Conservation (phyloP, 192 early-diverging fungal species). For the Obelidium mucronatum region DNA sequence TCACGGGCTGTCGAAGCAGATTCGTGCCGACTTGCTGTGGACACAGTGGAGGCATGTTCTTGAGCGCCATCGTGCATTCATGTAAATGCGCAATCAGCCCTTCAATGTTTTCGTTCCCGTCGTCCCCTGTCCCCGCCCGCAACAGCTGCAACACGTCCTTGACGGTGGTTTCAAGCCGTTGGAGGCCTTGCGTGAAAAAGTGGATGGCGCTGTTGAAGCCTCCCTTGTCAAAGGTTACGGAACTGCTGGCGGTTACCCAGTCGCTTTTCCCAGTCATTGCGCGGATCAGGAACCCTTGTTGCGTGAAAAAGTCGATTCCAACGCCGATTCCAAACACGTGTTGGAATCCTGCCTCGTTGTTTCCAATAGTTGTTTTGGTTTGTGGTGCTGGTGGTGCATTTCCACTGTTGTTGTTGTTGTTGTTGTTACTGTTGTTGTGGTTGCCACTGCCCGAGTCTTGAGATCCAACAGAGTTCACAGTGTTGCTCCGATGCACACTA, state of each 20-base stretch:
- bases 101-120: neutral
- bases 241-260: slow-evolving; percentile 39
- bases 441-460: slow-evolving; percentile 10
- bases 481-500: neutral
- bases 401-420: slow-evolving; percentile 3
- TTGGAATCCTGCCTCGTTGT: neutral
- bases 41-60: neutral
- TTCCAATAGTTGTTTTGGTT: neutral
- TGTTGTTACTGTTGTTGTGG: too few species aligned
- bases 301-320: slow-evolving; percentile 39
- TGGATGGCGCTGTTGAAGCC: neutral
- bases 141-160: slow-evolving; percentile 15
- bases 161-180: slow-evolving; percentile 28
- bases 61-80: neutral
- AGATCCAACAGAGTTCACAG: neutral
- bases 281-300: slow-evolving; percentile 35
- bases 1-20: neutral
- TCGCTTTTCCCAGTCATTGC: slow-evolving; percentile 45
- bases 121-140: slow-evolving; percentile 11
- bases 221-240: neutral
- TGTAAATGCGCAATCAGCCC: slow-evolving; percentile 1
- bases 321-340: slow-evolving; percentile 25
- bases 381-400: slow-evolving; percentile 15
- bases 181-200: slow-evolving; percentile 9
- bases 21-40: neutral